Evolutionary conservation across 1,284 basidiomycete species (phyloP).

Genomic region (Cutaneotrichosporon mucoides): DNA sequence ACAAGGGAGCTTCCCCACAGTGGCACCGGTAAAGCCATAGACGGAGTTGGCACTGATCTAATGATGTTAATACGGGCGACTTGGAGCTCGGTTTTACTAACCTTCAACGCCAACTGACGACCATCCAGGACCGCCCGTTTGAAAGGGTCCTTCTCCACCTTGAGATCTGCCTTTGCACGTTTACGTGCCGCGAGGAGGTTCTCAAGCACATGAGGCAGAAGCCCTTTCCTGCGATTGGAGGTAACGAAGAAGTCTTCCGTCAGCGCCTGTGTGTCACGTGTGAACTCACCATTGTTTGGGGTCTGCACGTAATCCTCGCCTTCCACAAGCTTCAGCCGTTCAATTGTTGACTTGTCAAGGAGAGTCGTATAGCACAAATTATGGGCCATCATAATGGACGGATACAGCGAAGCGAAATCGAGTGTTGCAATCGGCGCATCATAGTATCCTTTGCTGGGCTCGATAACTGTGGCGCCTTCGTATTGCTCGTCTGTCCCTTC

Average conservation of each 20-base stretch:
- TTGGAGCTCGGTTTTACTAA: conserved; percentile 37
- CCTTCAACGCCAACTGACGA: conserved; percentile 89
- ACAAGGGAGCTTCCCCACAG: conserved; percentile 89
- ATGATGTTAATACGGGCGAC: background rate
- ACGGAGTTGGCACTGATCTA: conserved; percentile 96
- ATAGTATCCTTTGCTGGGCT: conserved; percentile 89
- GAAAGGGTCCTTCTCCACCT: conserved; percentile 92
- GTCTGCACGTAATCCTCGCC: conserved; percentile 71
- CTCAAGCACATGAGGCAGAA: conserved; percentile 85
- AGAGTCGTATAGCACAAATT: conserved; percentile 95
- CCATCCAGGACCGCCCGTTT: conserved; percentile 91
- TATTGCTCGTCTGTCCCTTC: conserved; percentile 93
- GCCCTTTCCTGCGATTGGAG: conserved; percentile 67
- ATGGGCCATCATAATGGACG: conserved; percentile 99
- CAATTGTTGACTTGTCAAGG: conserved; percentile 70
- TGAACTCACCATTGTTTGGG: conserved; percentile 75
- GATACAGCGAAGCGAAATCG: conserved; percentile 95
- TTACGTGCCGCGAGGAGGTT: conserved; percentile 88
- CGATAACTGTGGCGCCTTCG: conserved; percentile 95
- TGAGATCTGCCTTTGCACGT: conserved; percentile 85
- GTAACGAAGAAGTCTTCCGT: conserved; percentile 76
- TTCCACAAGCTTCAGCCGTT: conserved; percentile 68
- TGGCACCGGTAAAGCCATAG: conserved; percentile 94
- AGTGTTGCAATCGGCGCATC: conserved; percentile 91
- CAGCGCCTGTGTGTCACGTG: background rate